A percentile compares a stretch with the other conserved stretches of the same genome.
Conservation (phyloP, 768 basidiomycete genomes). For the Lyophyllum atratum region DNA sequence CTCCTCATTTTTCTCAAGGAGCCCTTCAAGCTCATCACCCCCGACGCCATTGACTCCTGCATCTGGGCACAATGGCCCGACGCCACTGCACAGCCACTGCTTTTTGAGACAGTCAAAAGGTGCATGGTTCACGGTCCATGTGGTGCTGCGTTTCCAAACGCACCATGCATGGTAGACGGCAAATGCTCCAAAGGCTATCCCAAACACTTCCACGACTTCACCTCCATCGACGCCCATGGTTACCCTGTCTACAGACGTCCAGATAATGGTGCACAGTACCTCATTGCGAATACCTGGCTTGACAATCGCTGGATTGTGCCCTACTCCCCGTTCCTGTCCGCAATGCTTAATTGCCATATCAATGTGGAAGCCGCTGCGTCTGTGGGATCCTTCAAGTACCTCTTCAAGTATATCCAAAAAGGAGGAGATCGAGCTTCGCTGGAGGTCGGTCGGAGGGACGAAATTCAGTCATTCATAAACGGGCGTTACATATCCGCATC, state of each 20-base stretch:
- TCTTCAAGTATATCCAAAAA: slow-evolving; percentile 53
- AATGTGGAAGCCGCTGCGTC: slow-evolving; percentile 46
- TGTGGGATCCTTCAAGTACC: slow-evolving; percentile 44
- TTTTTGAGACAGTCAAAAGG: slow-evolving; percentile 39
- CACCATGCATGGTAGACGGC: slow-evolving; percentile 43
- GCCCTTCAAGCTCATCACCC: slow-evolving; percentile 30
- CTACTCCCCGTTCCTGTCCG: slow-evolving; percentile 35
- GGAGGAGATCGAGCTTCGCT: slow-evolving; percentile 42
- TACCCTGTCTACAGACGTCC: slow-evolving; percentile 40
- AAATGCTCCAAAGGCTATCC: slow-evolving; percentile 47
- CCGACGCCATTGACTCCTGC: slow-evolving; percentile 36
- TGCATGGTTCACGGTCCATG: slow-evolving; percentile 55
- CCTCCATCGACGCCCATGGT: slow-evolving; percentile 36
- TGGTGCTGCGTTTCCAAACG: slow-evolving; percentile 30
- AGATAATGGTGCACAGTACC: slow-evolving; percentile 32
- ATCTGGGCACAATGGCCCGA: slow-evolving; percentile 31
- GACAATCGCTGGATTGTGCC: slow-evolving; percentile 47
- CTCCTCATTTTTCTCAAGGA: slow-evolving; percentile 43
- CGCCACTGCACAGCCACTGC: slow-evolving; percentile 33
- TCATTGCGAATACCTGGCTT: slow-evolving; percentile 20
- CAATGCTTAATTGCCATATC: slow-evolving; percentile 45
- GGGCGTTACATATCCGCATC: slow-evolving; percentile 34
- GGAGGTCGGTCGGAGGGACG: slow-evolving; percentile 29
- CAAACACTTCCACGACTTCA: slow-evolving; percentile 35
- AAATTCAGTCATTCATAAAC: slow-evolving; percentile 38